Evolutionary conservation across 208 protist species (phyloP), one percentile per base, ranked within the genome.

Genomic region (Plasmodiophora brassicae): DNA sequence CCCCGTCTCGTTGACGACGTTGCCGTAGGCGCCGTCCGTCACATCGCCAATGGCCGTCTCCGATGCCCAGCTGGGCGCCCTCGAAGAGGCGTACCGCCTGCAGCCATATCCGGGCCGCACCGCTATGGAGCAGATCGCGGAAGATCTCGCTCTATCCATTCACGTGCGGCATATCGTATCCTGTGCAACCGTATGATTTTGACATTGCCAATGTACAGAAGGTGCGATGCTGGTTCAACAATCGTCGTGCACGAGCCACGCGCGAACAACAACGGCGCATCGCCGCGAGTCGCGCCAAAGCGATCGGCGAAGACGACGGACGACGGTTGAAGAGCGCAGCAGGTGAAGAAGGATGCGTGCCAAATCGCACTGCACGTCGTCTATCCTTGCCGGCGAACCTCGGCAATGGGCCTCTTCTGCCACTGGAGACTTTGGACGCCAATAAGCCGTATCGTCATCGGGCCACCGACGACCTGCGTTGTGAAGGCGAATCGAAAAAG

Each of bases 161-260:
- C 65, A 78, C 41, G 5, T 78, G 65, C 14, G 32, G 32, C 32
- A 38, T 78, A 36, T 78, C 14, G 65, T 25, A 28, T 14, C 14
- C 50, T 14, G 50, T 57, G 14, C 25, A 14, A 57, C 14, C 20
- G 25, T 25, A 57, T 57, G 50, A 57, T 28, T 28, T 57, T 25
- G 25, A 57, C 50, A 57, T 28, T 57, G 50, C 50, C 25, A 14
- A n/a, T n/a, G n/a, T n/a, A 32, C n/a, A 78, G 65, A 78, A 78
- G 65, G n/a, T 78, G 32, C 65, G 65, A 32, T 36, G 14, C 65
- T 78, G 65, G 65, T 78, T 78, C 41, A 78, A 78, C n/a, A 78
- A 78, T 32, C 5, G 65, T 5, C 32, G 65, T 14, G 65, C 65
- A 32, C 32, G 41, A 38, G n/a, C 65, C n/a, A 38, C 65, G 5